Evolutionary conservation across 306 rosid species (phyloP).

Genomic region (Corylus americana): DNA sequence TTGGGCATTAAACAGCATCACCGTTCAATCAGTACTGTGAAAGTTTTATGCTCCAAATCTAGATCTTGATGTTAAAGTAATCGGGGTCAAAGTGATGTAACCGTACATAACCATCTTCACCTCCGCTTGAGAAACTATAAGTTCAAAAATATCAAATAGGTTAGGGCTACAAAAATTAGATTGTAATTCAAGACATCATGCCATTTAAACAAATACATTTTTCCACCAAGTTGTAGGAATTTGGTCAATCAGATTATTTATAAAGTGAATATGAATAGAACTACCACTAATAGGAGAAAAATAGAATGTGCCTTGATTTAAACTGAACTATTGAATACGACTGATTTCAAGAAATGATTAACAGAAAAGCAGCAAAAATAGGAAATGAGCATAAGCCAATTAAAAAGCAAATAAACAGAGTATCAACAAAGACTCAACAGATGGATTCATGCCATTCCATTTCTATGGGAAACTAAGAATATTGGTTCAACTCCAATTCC

Average conservation of each 20-base stretch:
- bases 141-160: neutral
- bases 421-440: neutral
- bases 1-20: too few relatives aligned
- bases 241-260: neutral
- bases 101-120: slow-evolving; percentile 94
- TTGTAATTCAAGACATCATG: neutral
- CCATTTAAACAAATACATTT: neutral
- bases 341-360: neutral
- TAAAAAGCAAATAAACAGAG: neutral
- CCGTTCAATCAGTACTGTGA: too few relatives aligned
- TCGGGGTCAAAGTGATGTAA: slow-evolving; percentile 90
- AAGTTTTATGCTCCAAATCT: slow-evolving; percentile 27
- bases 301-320: neutral
- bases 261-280: neutral
- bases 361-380: neutral
- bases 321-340: neutral
- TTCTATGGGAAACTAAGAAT: neutral
- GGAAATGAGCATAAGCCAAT: neutral
- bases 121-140: slow-evolving; percentile 90
- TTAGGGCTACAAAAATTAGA: neutral
- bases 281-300: neutral
- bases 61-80: slow-evolving; percentile 85
- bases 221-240: too few relatives aligned
- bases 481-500: neutral
- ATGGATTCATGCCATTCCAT: neutral